These are phyloP conservation scores for Bothriochloa decipiens DNA, from an alignment of 176 grass and related monocot species.

Conservation along the genomic window DNA sequence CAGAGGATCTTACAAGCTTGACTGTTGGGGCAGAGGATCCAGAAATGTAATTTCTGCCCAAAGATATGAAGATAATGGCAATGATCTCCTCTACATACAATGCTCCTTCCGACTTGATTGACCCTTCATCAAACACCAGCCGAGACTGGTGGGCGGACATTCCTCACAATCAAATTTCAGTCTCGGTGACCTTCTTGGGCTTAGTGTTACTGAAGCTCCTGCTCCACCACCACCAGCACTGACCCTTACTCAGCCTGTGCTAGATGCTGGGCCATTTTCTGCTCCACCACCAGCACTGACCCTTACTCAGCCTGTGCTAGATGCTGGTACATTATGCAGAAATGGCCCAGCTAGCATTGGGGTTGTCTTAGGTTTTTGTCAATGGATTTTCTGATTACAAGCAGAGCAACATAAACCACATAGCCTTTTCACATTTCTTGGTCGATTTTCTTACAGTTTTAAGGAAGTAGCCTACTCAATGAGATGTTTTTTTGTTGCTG, in stretches of 20 bases:
- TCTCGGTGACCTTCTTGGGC: conserved; percentile 89
- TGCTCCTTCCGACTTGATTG: conserved; percentile 69
- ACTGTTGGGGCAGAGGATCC: conserved; percentile 58
- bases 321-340: conserved; percentile 85
- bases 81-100: conserved; percentile 85
- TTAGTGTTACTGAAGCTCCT: conserved; percentile 53
- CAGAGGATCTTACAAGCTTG: conserved; percentile 81
- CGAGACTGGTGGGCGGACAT: conserved; percentile 49
- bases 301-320: conserved; percentile 78
- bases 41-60: conserved; percentile 70
- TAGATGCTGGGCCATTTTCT: conserved; percentile 86
- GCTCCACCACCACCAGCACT: conserved; percentile 54
- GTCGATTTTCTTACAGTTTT: conserved; percentile 14
- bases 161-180: conserved; percentile 56
- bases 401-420: neutral
- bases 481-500: neutral
- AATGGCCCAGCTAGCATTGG: conserved; percentile 80
- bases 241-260: conserved; percentile 68
- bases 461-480: neutral
- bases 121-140: conserved; percentile 46
- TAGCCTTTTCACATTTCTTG: conserved; percentile 6
- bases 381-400: conserved; percentile 33
- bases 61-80: conserved; percentile 95
- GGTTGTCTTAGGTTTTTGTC: conserved; percentile 3
- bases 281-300: conserved; percentile 58